Base-by-base conservation (phyloP, 345 rosid genomes). In the Psidium friedrichsthalianum region DNA sequence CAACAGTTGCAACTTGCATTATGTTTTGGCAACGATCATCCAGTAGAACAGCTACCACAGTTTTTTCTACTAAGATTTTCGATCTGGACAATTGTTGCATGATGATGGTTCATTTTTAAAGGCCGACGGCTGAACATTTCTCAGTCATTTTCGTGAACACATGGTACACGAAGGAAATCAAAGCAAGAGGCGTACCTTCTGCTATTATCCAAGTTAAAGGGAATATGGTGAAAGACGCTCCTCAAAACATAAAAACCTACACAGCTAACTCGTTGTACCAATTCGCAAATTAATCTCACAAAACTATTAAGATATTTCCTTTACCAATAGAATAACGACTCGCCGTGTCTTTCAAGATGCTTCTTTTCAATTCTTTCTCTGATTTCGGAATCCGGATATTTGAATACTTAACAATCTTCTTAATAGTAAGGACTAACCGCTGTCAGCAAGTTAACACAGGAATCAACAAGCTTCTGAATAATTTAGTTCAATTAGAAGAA, bases 401-500 rank as follows among this genome's bases (percentile, higher is more conserved):
- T 10, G 15, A 15, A 61, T 15, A 21, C 74, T 61, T 5, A 61
- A 7, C 74, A 61, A 29, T 40, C 74, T 15, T 61, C 29, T 6
- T 29, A 61, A 6, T 21, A 61, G 7, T 61, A 29, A 61, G 74
- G 42, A 29, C 74, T 29, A 22, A 15, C 15, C 8, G 8, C 74
- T 18, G 36, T 61, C 29, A 29, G 42, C 74, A 61, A 15, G 7
- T n/a, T n/a, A n/a, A n/a, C n/a, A n/a, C n/a, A n/a, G n/a, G n/a
- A n/a, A n/a, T n/a, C n/a, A n/a, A n/a, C n/a, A 61, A 29, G 42
- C 74, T 29, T 29, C 74, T 29, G 11, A 61, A 61, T 40, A 7
- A 56, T 56, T 83, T 82, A 94, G 99, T 97, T 96, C 98, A 44
- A 96, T 94, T 18, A 96, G 88, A 88, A 97, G 94, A 88, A 94